These are phyloP conservation scores for Metschnikowia peoriensis DNA, from an alignment of 805 yeast species.

Conservation along the genomic window DNA sequence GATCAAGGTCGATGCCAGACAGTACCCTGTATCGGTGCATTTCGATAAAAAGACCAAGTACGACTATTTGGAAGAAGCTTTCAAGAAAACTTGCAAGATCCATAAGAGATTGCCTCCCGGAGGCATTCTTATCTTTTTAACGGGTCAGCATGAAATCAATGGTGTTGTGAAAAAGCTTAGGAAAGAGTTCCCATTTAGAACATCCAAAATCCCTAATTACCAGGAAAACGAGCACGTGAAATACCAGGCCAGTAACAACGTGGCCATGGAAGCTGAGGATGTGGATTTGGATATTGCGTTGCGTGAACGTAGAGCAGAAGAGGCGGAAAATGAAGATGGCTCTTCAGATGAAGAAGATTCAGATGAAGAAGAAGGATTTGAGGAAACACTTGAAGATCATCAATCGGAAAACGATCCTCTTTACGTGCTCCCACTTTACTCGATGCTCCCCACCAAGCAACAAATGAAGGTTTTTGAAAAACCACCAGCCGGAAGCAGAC, in stretches of 20 bases:
- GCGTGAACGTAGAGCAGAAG: conserved; percentile 29
- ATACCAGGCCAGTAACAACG: conserved; percentile 57
- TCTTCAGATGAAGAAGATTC: conserved; percentile 52
- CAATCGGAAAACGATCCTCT: conserved; percentile 76
- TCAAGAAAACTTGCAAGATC: conserved; percentile 79
- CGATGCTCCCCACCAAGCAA: conserved; percentile 88
- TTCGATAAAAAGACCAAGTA: conserved; percentile 76
- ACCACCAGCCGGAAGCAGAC: conserved; percentile 82
- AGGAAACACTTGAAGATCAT: conserved; percentile 68
- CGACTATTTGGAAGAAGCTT: conserved; percentile 85
- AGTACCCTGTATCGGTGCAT: conserved; percentile 89
- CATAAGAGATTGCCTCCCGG: conserved; percentile 89
- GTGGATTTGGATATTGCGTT: conserved; percentile 65
- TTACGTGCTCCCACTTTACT: conserved; percentile 88
- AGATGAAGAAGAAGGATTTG: conserved; percentile 63
- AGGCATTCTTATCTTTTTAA: conserved; percentile 84
- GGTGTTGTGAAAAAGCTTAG: conserved; percentile 69
- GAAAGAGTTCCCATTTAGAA: conserved; percentile 59
- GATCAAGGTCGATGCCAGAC: conserved; percentile 86
- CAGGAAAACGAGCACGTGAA: conserved; percentile 20
- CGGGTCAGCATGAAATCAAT: conserved; percentile 92
- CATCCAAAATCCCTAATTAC: conserved; percentile 21
- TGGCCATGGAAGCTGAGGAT: conserved; percentile 83
- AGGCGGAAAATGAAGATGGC: conserved; percentile 35
- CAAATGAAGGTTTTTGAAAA: conserved; percentile 88